Evolutionary conservation across 2,329 filamentous ascomycete species (phyloP), one percentile per base, ranked within the genome.

Genomic region (Fusarium sp.): DNA sequence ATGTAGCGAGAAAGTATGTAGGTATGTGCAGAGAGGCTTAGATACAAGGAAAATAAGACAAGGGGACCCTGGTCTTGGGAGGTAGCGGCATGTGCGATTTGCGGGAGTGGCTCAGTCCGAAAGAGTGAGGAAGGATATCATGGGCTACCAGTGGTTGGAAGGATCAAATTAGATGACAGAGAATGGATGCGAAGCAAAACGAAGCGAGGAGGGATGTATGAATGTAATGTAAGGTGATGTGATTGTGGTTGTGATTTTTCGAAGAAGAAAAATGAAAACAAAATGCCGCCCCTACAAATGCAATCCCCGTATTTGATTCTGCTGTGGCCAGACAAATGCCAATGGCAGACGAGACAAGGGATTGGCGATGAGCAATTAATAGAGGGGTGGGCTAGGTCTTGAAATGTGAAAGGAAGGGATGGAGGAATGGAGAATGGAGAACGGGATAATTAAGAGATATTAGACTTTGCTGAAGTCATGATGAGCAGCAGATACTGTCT

Each of bases 71-170:
- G 51, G 68, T 54, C 45, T 50, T 54, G 61, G 58, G 47, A 63
- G 53, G 47, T 43, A 37, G 64, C 59, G 63, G 56, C 55, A 69
- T 72, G 68, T 72, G 51, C 68, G 68, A 67, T 69, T 63, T 72
- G 61, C 68, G 68, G 68, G 68, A 72, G 69, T 72, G 69, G 69
- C 69, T 72, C 69, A 72, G 55, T 63, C 65, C 57, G 48, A 71
- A 37, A 37, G 46, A 47, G 48, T 40, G 56, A 51, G 58, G 43
- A 58, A 57, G 47, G 46, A 65, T 71, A 65, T 71, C 63, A 68
- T 61, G 68, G 57, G 59, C 55, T 71, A 37, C 59, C 43, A 71
- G 59, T 71, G 68, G 68, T 69, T 62, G 65, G 54, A 41, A 66
- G 65, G 61, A 66, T 59, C 50, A 72, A 66, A 71, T 69, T 71